Percentiles rank a stretch among this genome's conserved stretches.
phyloP scores from a whole-genome alignment of 176 grass and related monocot genomes.

The Raddia distichophylla region DNA sequence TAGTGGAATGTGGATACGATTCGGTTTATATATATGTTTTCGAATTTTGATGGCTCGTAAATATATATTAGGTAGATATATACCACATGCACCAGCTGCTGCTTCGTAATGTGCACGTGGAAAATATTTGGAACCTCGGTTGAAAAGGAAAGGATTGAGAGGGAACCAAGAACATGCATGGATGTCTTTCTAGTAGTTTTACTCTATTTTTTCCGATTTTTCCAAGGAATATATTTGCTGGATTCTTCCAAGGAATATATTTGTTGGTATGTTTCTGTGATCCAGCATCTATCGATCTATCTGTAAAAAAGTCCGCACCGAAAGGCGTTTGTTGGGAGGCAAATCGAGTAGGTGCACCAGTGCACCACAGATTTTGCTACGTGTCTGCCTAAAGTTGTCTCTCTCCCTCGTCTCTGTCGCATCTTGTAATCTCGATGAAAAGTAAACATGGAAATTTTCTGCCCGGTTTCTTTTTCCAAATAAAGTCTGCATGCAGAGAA shows the following conservation, averaged over 20 bases:
- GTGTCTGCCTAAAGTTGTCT: neutral
- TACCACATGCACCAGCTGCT: neutral
- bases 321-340: neutral
- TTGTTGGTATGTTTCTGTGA: neutral
- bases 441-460: neutral
- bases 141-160: neutral
- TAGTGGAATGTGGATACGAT: neutral
- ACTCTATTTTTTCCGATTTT: neutral
- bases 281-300: neutral
- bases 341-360: neutral
- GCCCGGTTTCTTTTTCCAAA: neutral
- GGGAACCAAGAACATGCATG: neutral
- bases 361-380: neutral
- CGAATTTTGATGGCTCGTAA: neutral
- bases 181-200: neutral
- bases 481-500: neutral
- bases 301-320: neutral
- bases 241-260: slow-evolving; percentile 22
- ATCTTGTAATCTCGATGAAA: neutral
- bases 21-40: neutral
- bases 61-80: no score
- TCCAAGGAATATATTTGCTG: slow-evolving; percentile 30
- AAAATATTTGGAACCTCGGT: slow-evolving; percentile 13
- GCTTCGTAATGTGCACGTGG: neutral
- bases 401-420: neutral